Conservation (phyloP, 805 yeast genomes). For the Kuraishia ogatae region DNA sequence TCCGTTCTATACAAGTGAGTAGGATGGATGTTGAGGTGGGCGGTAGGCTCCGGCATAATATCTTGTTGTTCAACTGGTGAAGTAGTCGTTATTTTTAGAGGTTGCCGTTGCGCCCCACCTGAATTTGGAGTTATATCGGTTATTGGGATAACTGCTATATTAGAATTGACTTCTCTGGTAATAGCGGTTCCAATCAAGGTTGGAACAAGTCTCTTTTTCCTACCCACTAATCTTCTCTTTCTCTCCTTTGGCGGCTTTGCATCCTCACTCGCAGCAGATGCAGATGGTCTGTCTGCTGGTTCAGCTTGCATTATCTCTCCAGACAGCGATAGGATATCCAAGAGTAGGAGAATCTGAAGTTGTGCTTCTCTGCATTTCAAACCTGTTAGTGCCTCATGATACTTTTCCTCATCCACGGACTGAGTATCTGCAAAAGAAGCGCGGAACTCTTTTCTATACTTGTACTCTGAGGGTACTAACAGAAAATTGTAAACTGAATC, state of each 20-base stretch:
- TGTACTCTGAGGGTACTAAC: neutral
- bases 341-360: conserved; percentile 18
- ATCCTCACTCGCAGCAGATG: neutral
- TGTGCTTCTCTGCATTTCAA: conserved; percentile 19
- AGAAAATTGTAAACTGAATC: neutral
- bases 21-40: neutral
- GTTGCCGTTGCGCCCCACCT: neutral
- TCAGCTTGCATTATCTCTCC: neutral
- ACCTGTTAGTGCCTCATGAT: conserved; percentile 5
- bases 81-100: too few relatives aligned
- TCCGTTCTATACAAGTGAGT: neutral
- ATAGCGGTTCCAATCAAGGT: conserved; percentile 22
- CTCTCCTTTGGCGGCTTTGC: conserved; percentile 2
- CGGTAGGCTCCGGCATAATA: neutral
- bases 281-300: neutral
- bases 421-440: neutral
- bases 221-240: conserved; percentile 15
- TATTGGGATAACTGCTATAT: neutral
- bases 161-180: conserved; percentile 6
- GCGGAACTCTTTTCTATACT: neutral
- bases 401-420: neutral
- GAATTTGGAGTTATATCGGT: neutral
- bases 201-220: conserved; percentile 22
- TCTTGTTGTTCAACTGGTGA: neutral
- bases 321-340: conserved; percentile 16